A percentile compares a stretch with the other conserved stretches of the same genome.
phyloP scores from a whole-genome alignment of 805 yeast species.

The Scheffersomyces coipomensis region DNA sequence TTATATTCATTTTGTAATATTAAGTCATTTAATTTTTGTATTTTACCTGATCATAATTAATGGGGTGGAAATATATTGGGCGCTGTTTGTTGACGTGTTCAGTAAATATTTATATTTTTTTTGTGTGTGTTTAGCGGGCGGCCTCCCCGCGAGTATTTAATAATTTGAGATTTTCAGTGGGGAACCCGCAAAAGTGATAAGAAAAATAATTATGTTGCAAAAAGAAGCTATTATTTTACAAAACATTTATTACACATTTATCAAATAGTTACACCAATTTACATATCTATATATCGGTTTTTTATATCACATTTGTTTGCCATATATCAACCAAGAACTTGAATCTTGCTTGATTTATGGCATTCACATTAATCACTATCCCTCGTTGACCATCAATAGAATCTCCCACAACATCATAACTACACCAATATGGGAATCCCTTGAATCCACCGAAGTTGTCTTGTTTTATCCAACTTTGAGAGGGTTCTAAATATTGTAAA shows the following conservation, averaged over 20 bases:
- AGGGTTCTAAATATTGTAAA: conserved; percentile 21
- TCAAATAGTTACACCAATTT: too few species aligned
- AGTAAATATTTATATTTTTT: not conserved
- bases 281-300: too few species aligned
- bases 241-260: too few species aligned
- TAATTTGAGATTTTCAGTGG: not conserved
- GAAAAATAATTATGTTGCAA: too few species aligned
- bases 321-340: conserved; percentile 23
- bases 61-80: too few species aligned
- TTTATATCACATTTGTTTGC: conserved; percentile 14
- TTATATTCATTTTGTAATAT: too few species aligned
- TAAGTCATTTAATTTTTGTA: too few species aligned
- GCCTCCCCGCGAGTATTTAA: too few species aligned
- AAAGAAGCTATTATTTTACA: not conserved
- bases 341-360: conserved; percentile 9
- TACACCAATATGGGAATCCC: conserved; percentile 29
- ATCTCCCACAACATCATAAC: conserved; percentile 29
- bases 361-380: conserved; percentile 12
- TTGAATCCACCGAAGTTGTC: conserved; percentile 12
- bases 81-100: too few species aligned
- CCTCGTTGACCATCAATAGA: conserved; percentile 18
- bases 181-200: too few species aligned
- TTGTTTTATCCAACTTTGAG: conserved; percentile 21
- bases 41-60: too few species aligned
- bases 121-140: too few species aligned